phyloP scores from a whole-genome alignment of 1,284 basidiomycete genomes.

The Paramarasmius palmivorus region DNA sequence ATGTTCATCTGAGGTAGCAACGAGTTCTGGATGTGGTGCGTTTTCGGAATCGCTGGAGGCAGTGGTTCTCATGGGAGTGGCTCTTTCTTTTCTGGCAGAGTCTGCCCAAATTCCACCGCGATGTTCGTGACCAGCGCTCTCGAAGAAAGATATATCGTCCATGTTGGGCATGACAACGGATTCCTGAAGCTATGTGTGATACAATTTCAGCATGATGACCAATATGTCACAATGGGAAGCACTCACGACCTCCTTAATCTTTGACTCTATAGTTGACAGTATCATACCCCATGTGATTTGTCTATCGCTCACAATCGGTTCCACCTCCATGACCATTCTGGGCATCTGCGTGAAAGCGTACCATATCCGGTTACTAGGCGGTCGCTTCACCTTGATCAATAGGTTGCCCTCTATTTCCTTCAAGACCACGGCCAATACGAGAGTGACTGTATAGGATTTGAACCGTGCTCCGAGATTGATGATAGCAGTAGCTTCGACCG shows the following conservation, averaged over 20 bases:
- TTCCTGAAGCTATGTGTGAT: conserved; percentile 74
- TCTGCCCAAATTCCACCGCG: conserved; percentile 93
- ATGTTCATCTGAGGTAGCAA: not conserved
- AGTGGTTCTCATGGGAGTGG: not conserved
- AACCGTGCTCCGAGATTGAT: conserved; percentile 82
- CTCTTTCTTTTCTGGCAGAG: conserved; percentile 54
- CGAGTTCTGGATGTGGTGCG: not conserved
- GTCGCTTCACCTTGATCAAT: conserved; percentile 89
- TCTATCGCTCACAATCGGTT: conserved; percentile 91
- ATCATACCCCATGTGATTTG: conserved; percentile 95
- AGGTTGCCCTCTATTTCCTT: conserved; percentile 91
- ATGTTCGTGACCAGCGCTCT: conserved; percentile 63
- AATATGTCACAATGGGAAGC: not conserved
- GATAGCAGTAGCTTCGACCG: conserved; percentile 85
- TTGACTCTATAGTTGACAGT: conserved; percentile 85
- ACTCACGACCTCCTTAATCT: conserved; percentile 86
- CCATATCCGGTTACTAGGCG: conserved; percentile 95
- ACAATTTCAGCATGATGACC: conserved; percentile 6
- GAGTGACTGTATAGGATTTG: conserved; percentile 87
- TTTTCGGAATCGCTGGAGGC: not conserved
- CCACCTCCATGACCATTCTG: conserved; percentile 85
- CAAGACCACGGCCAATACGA: conserved; percentile 86
- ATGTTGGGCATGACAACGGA: conserved; percentile 95
- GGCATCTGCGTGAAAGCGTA: conserved; percentile 96
- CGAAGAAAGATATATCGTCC: conserved; percentile 97